phyloP scores from a whole-genome alignment of 2,329 filamentous ascomycete genomes.

The Sporothrix sp. region DNA sequence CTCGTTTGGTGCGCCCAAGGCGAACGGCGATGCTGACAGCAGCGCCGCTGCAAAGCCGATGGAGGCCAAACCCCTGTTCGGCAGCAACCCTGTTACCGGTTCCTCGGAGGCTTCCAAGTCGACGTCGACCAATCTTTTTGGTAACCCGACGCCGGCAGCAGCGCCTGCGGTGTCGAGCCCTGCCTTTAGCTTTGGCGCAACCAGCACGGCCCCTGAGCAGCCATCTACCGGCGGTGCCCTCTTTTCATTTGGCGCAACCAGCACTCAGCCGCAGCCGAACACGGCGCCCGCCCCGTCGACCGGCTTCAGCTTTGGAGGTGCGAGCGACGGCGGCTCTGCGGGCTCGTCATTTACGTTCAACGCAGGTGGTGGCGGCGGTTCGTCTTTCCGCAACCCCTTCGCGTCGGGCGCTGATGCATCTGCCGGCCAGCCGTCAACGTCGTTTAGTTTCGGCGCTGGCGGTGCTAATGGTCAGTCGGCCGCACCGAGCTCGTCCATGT shows the following conservation, averaged over 20 bases:
- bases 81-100: constrained; percentile 14
- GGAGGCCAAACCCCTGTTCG: constrained; percentile 26
- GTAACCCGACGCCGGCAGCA: neutral
- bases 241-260: constrained; percentile 13
- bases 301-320: constrained; percentile 12
- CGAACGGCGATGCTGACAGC: constrained; percentile 5
- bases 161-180: neutral
- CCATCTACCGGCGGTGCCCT: neutral
- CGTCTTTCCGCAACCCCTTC: constrained; percentile 32
- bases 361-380: constrained; percentile 22
- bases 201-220: constrained; percentile 1
- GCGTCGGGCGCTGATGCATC: constrained; percentile 21
- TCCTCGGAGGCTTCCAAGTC: constrained; percentile 4
- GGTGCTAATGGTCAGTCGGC: constrained; percentile 15
- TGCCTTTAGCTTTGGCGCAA: constrained; percentile 14
- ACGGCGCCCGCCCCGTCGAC: neutral
- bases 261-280: neutral
- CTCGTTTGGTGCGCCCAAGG: constrained; percentile 11
- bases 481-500: constrained; percentile 15
- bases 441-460: constrained; percentile 31
- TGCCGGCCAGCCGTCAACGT: constrained; percentile 18
- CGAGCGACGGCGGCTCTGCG: constrained; percentile 16
- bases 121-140: constrained; percentile 7
- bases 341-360: constrained; percentile 32
- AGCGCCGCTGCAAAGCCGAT: constrained; percentile 2